These are phyloP conservation scores for Populus hybrid DNA, from an alignment of 441 rosid genomes.

Conservation along the genomic window DNA sequence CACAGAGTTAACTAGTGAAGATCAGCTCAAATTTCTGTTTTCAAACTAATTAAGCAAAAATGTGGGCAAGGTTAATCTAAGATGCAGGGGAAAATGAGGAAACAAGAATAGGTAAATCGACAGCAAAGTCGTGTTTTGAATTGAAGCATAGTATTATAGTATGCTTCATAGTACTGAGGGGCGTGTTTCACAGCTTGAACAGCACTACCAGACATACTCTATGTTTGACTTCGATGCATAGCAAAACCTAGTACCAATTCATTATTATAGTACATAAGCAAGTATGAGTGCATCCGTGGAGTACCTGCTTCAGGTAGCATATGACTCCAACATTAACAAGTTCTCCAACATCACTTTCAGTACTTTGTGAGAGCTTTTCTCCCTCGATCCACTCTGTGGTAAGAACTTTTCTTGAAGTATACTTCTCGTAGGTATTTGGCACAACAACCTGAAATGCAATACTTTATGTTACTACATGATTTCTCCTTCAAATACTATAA, in stretches of 20 bases:
- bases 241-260: neutral
- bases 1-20: neutral
- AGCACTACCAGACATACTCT: no score
- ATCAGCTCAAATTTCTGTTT: neutral
- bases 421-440: slow-evolving; percentile 75
- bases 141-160: neutral
- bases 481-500: neutral
- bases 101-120: neutral
- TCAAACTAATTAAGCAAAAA: neutral
- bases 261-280: neutral
- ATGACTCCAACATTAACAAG: slow-evolving; percentile 97
- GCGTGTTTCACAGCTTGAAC: no score
- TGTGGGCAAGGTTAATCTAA: neutral
- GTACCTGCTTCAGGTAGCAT: slow-evolving; percentile 97
- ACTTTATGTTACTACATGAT: neutral
- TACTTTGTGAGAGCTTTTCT: slow-evolving; percentile 92
- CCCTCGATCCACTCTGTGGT: slow-evolving; percentile 93
- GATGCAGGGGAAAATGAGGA: neutral
- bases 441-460: slow-evolving; percentile 68
- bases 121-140: neutral
- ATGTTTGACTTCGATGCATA: neutral
- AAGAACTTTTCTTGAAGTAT: slow-evolving; percentile 97
- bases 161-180: no score
- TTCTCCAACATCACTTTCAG: slow-evolving; percentile 94
- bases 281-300: neutral